phyloP scores from a whole-genome alignment of 495 filamentous ascomycete genomes.

The Penicillium coprophilum region DNA sequence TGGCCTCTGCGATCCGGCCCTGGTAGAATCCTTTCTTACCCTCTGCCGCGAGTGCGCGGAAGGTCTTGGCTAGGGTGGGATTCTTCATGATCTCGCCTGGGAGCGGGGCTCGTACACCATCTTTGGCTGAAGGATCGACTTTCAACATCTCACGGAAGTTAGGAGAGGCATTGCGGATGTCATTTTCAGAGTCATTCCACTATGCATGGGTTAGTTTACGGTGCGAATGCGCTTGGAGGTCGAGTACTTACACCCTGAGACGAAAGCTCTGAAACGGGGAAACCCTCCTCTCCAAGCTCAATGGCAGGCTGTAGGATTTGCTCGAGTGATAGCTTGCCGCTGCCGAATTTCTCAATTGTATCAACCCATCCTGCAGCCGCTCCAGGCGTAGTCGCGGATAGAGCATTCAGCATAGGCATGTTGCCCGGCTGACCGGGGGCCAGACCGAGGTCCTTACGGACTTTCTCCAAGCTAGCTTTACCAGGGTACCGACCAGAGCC shows the following conservation, averaged over 20 bases:
- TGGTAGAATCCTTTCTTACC: conserved; percentile 92
- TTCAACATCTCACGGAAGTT: conserved; percentile 87
- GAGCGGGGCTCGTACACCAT: conserved; percentile 67
- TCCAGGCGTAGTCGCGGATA: conserved; percentile 83
- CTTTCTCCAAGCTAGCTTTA: conserved; percentile 64
- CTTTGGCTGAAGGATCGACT: conserved; percentile 58
- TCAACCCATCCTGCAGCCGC: conserved; percentile 95
- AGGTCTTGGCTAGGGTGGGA: conserved; percentile 75
- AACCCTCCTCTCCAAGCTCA: conserved; percentile 83
- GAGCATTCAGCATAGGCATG: conserved; percentile 75
- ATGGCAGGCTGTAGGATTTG: conserved; percentile 84
- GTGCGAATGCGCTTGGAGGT: neutral
- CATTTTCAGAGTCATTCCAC: conserved; percentile 65
- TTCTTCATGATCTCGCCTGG: conserved; percentile 92
- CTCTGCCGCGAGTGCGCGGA: conserved; percentile 72
- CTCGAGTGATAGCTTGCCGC: conserved; percentile 73
- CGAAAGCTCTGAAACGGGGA: conserved; percentile 80
- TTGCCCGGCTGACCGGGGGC: conserved; percentile 56
- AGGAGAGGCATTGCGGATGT: conserved; percentile 69
- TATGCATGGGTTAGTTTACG: conserved; percentile 28
- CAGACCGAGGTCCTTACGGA: conserved; percentile 68
- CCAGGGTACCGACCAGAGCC: conserved; percentile 80
- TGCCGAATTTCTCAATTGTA: conserved; percentile 86
- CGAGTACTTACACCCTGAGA: conserved; percentile 63
- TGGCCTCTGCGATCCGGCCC: conserved; percentile 73